A percentile compares a stretch with the other conserved stretches of the same genome.
Conservation (phyloP, 2,329 filamentous ascomycete genomes). For the Teratosphaeriaceae sp. region DNA sequence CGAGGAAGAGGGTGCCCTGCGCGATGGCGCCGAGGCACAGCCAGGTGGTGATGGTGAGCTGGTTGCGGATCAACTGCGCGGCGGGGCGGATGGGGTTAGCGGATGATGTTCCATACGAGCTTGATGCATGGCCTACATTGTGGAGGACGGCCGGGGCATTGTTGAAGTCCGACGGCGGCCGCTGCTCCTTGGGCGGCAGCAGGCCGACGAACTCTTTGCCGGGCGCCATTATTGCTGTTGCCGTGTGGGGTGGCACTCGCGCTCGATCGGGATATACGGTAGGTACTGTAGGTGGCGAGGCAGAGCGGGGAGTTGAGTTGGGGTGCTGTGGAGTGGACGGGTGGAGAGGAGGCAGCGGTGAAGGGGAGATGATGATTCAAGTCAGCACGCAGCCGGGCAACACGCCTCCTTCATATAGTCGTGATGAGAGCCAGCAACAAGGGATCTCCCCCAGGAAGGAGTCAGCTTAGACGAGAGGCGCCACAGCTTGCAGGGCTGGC, state of each 20-base stretch:
- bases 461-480: no score
- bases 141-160: background rate
- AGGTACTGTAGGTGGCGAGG: no score
- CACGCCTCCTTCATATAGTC: no score
- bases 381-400: no score
- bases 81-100: background rate
- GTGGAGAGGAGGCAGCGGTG: no score
- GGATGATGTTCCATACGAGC: background rate
- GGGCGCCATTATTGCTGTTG: background rate
- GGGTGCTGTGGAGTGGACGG: no score
- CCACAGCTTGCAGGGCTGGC: no score
- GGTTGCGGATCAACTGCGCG: conserved; percentile 29
- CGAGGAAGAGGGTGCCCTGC: conserved; percentile 21
- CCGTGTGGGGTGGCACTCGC: background rate
- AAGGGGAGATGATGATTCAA: no score
- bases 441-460: no score
- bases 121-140: background rate
- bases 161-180: conserved; percentile 4
- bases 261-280: no score
- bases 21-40: conserved; percentile 34
- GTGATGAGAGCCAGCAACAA: no score
- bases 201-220: conserved; percentile 11
- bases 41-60: conserved; percentile 36
- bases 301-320: no score
- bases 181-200: conserved; percentile 9